Evolutionary conservation across 306 rosid species (phyloP).

Genomic region (Vigna angularis): DNA sequence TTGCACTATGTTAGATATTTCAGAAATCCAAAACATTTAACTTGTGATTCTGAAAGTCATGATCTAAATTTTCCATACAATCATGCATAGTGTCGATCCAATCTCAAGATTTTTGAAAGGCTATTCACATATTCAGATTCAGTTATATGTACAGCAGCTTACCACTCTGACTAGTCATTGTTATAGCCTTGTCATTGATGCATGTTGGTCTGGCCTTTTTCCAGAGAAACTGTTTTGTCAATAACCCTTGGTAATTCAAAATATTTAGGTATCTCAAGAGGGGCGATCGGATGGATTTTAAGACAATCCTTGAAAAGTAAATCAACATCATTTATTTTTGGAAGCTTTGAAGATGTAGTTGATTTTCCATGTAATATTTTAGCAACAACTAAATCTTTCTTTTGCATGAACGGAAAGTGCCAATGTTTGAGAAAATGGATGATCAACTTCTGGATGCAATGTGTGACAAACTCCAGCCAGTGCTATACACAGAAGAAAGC

Average conservation of each 20-base stretch:
- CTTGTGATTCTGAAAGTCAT: no score
- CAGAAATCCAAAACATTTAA: no score
- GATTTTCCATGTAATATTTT: constrained; percentile 35
- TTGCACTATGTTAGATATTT: no score
- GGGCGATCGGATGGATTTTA: constrained; percentile 1
- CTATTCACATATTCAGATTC: no score
- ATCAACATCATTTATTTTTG: neutral
- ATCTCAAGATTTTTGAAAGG: no score
- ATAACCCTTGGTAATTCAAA: constrained; percentile 18
- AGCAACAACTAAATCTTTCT: constrained; percentile 19
- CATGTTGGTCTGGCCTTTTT: no score
- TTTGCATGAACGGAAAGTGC: constrained; percentile 64
- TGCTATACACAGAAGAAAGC: constrained; percentile 81
- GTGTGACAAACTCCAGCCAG: constrained; percentile 88
- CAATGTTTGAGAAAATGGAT: constrained; percentile 93
- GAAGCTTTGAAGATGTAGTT: constrained; percentile 27
- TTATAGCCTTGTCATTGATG: no score
- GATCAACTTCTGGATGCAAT: constrained; percentile 89
- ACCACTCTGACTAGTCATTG: no score
- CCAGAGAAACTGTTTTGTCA: no score
- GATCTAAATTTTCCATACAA: no score
- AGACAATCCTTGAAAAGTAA: constrained; percentile 29
- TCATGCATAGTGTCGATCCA: no score
- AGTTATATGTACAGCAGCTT: no score
- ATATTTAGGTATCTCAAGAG: neutral